phyloP scores from a whole-genome alignment of 2,329 filamentous ascomycete genomes.

The Apiospora sp. region DNA sequence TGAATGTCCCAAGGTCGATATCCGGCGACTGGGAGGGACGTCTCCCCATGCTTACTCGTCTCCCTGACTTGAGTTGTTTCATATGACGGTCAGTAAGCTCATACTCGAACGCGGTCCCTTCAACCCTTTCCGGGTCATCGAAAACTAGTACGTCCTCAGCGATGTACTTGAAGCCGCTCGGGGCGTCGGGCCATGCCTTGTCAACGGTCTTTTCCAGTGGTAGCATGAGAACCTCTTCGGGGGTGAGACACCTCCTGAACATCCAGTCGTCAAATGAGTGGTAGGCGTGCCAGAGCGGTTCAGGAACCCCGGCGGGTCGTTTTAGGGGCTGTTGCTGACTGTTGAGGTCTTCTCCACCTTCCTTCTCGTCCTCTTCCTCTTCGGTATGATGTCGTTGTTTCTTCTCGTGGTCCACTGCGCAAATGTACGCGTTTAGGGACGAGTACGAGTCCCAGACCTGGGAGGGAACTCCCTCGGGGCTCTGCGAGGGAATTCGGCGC shows the following conservation, averaged over 20 bases:
- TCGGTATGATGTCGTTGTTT: neutral
- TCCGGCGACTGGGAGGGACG: constrained; percentile 7
- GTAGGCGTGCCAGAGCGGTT: constrained; percentile 22
- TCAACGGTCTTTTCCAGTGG: constrained; percentile 16
- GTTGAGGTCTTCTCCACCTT: neutral
- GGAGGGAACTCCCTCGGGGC: neutral
- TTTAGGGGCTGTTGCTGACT: constrained; percentile 3
- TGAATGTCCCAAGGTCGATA: neutral
- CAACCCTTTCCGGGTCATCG: constrained; percentile 1
- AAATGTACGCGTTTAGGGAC: neutral
- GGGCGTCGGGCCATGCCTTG: constrained; percentile 11
- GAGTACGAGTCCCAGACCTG: constrained; percentile 20
- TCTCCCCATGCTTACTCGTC: constrained; percentile 7
- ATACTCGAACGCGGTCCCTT: constrained; percentile 19
- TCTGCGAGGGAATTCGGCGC: neutral
- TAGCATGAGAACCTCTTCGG: constrained; percentile 6
- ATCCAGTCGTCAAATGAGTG: constrained; percentile 24
- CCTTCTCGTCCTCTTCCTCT: neutral
- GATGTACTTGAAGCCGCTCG: constrained; percentile 18
- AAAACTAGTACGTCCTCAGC: constrained; percentile 17
- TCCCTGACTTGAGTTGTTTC: constrained; percentile 11
- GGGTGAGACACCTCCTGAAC: constrained; percentile 18
- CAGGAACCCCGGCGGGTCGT: neutral
- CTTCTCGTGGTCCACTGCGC: neutral
- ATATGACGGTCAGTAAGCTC: neutral